Evolutionary conservation across 805 yeast genomes (phyloP).

Genomic region (Kazachstania kunashirensis): DNA sequence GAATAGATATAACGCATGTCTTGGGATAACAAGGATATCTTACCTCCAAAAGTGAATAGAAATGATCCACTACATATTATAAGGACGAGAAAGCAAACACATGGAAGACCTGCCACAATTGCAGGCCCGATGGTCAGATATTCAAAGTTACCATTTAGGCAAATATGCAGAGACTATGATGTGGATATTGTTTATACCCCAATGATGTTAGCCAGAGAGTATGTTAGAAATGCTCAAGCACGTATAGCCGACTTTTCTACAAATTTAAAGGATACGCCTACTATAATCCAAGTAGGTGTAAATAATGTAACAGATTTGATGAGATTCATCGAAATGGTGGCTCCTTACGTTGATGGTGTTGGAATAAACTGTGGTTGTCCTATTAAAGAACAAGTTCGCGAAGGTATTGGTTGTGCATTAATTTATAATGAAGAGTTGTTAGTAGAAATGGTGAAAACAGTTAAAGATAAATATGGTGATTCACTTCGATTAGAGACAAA

Average conservation of each 20-base stretch:
- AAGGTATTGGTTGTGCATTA: conserved; percentile 94
- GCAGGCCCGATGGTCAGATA: conserved; percentile 98
- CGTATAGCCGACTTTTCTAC: conserved; percentile 80
- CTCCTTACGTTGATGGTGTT: conserved; percentile 84
- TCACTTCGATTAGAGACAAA: conserved; percentile 78
- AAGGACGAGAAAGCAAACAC: conserved; percentile 33
- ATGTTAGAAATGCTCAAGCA: conserved; percentile 75
- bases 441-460: conserved; percentile 73
- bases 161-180: conserved; percentile 59
- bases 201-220: conserved; percentile 93
- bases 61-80: conserved; percentile 48
- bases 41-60: conserved; percentile 23
- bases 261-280: conserved; percentile 54
- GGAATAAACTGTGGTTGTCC: conserved; percentile 98
- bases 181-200: conserved; percentile 88
- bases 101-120: conserved; percentile 48
- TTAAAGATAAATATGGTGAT: conserved; percentile 64
- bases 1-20: too few relatives aligned
- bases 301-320: conserved; percentile 74
- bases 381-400: conserved; percentile 84
- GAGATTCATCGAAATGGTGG: conserved; percentile 79
- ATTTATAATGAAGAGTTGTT: conserved; percentile 78
- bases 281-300: conserved; percentile 85
- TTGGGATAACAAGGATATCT: too few relatives aligned
- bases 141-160: conserved; percentile 86